Conservation (phyloP, 495 filamentous ascomycete genomes). For the Amniculicola lignicola region DNA sequence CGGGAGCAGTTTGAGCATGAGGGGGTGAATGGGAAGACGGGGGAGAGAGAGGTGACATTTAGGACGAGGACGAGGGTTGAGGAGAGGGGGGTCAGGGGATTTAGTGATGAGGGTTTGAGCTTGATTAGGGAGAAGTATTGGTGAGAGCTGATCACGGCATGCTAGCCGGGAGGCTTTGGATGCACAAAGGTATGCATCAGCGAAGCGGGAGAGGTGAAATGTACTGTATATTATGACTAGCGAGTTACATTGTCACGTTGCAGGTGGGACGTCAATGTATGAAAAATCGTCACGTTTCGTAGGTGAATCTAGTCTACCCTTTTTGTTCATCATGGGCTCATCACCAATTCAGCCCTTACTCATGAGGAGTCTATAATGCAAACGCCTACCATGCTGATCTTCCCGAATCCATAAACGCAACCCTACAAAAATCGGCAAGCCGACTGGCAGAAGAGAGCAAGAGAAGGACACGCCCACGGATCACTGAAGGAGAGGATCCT, state of each 20-base stretch:
- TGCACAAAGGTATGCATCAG: background rate
- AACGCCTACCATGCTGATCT: conserved; percentile 2
- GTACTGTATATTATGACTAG: background rate
- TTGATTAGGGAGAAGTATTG: conserved; percentile 15
- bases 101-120: conserved; percentile 13
- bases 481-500: conserved; percentile 15
- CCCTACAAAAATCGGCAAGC: background rate
- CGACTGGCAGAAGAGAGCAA: conserved; percentile 1
- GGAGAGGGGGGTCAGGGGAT: conserved; percentile 13
- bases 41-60: conserved; percentile 2
- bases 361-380: conserved; percentile 15
- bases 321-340: too few relatives aligned
- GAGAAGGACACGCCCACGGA: conserved; percentile 1
- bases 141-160: background rate
- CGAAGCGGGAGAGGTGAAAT: background rate
- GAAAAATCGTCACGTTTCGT: too few relatives aligned
- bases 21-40: conserved; percentile 22
- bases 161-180: background rate
- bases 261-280: too few relatives aligned
- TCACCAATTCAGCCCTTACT: too few relatives aligned
- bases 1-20: conserved; percentile 21
- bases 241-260: background rate
- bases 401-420: background rate
- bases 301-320: too few relatives aligned
- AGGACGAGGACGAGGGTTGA: conserved; percentile 16